Base-by-base conservation (phyloP, 2,329 filamentous ascomycete species). In the Paecilomyces sp. region DNA sequence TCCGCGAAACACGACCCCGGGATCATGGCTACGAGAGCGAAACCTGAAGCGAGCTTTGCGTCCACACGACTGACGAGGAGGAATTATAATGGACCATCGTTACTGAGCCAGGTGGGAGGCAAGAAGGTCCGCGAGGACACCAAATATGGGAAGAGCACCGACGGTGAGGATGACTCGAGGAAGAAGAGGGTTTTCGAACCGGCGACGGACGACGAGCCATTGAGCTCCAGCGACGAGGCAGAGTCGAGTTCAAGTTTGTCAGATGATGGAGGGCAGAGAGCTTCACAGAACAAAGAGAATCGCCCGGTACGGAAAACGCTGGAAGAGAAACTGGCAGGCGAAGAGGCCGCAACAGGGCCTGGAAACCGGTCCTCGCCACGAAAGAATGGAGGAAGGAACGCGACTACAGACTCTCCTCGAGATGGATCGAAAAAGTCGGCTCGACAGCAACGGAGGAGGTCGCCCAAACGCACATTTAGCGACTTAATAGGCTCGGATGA, bases 151-250 rank as follows among this genome's bases (percentile, higher is more conserved):
- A 53, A 57, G 24, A 52, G n/a, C 9, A 22, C 59, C 18, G 31
- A 59, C 41, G 24, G 24, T 5, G 3, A n/a, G n/a, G 12, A 60
- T 12, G 50, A 50, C 18, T 28, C 25, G 28, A 31, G n/a, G 33
- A 31, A 30, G 52, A 61, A 53, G 7, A 58, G 18, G 60, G 60
- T 53, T 36, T 55, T 52, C 9, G 63, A 68, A 54, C 71, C 70
- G 3, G 71, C 65, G 5, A 74, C 68, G 12, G 70, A 75, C 41
- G 73, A 71, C 55, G 72, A 72, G 13, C 74, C 74, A 3, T 24
- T 71, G 3, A 74, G 73, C 58, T 73, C 71, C 1, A 70, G 62
- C 25, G 70, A 73, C 18, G 72, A 74, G 12, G 59, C 47, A 52
- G 65, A 65, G 15, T n/a, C 24, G 13, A 53, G 56, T 52, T 4